Evolutionary conservation across 352 stramenopile genomes (phyloP), one percentile per base, ranked within the genome.

Genomic region (Phytophthora pseudosyringae): DNA sequence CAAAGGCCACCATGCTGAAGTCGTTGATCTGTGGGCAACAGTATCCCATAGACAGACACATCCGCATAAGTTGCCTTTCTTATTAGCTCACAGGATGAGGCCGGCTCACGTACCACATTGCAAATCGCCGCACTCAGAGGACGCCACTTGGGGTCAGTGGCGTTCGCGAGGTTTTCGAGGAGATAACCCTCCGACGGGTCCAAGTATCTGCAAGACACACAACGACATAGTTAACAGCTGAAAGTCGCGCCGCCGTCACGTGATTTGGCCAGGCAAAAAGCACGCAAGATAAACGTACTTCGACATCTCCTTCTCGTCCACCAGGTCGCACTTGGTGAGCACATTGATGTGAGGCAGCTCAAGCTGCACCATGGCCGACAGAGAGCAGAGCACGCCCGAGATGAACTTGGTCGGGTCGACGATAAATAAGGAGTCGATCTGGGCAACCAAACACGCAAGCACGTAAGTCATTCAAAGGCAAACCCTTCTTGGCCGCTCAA

Each of bases 311-410:
- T 97, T 92, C 48, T 97, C 85, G 49, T 96, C 82, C 11, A 96
- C 88, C 8, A 97, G 64, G 59, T 98, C 92, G 61, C 88, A 97
- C 71, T 98, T 98, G 25, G 92, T 97, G 10, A 98, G 75, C 31
- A 97, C 89, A 68, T 98, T 98, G 31, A 98, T 91, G 64, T 97
- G 88, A 12, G 98, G 97, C 29, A 99, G 85, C 67, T 99, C 97
- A n/a, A 99, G 83, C 56, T 98, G 94, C 13, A 99, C 83, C 98
- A 99, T 99, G 15, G 97, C 93, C 53, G 96, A 98, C 5, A 99
- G 88, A 43, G 92, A 98, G 52, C 98, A 90, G 38, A 99, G 88
- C 29, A 98, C 88, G 12, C 97, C 97, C 11, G 97, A 99, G 54
- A 99, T 97, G 78, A 99, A 99, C 81, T 99, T 99, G 43, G 91